phyloP scores from a whole-genome alignment of 768 basidiomycete genomes.

The Suillus decipiens region DNA sequence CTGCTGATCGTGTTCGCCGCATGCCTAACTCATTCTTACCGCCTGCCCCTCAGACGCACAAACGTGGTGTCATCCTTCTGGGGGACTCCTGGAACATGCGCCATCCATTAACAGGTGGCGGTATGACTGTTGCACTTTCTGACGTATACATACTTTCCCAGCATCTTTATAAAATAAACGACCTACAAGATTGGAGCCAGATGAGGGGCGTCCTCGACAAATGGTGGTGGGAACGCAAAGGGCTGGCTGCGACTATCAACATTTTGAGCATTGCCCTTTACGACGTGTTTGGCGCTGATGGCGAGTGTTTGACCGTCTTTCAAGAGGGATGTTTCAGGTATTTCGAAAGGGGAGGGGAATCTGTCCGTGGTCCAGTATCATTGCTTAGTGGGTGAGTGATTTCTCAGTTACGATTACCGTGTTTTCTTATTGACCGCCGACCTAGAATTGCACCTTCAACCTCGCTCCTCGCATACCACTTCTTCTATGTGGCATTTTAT shows the following conservation, averaged over 20 bases:
- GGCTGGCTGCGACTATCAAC: slow-evolving; percentile 83
- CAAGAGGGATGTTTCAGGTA: slow-evolving; percentile 94
- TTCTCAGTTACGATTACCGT: background rate
- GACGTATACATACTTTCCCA: slow-evolving; percentile 78
- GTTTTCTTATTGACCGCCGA: background rate
- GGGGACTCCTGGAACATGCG: slow-evolving; percentile 99
- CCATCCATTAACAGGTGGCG: slow-evolving; percentile 95
- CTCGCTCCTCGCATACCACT: slow-evolving; percentile 79
- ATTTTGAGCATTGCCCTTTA: slow-evolving; percentile 92
- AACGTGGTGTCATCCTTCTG: slow-evolving; percentile 77
- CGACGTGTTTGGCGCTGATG: slow-evolving; percentile 91
- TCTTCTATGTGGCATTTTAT: slow-evolving; percentile 95
- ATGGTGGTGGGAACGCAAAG: slow-evolving; percentile 90
- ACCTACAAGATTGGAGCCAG: slow-evolving; percentile 50
- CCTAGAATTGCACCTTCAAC: slow-evolving; percentile 81
- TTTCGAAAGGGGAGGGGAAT: slow-evolving; percentile 91
- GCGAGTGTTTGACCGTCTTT: slow-evolving; percentile 68
- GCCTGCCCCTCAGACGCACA: slow-evolving; percentile 64
- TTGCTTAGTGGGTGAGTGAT: slow-evolving; percentile 79
- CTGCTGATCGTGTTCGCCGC: slow-evolving; percentile 76
- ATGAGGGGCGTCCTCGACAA: slow-evolving; percentile 54
- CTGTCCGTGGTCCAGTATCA: slow-evolving; percentile 84
- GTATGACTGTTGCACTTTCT: slow-evolving; percentile 94
- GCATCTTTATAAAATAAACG: slow-evolving; percentile 51
- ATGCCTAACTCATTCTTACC: slow-evolving; percentile 98